Base-by-base conservation (phyloP, 164 flowering plant genomes). In the Stephania yunnanensis region DNA sequence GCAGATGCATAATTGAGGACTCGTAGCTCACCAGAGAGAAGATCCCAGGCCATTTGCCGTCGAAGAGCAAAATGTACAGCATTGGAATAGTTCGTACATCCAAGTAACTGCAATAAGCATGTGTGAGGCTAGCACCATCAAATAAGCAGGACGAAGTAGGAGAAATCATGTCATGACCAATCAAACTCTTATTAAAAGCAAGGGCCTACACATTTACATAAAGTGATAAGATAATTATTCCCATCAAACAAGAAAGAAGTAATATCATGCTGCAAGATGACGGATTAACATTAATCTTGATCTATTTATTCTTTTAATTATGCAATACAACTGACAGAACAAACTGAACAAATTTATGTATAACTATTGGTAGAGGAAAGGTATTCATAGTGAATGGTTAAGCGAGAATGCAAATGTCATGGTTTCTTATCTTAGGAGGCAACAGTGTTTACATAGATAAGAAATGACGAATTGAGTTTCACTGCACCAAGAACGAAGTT, bases 21-120 rank as follows among this genome's bases (percentile, higher is more conserved):
- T 46, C 90, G 87, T 61, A 91, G 88, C 83, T 94, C 96, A 3
- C 98, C 94, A 1, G 71, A 36, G 17, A 92, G 89, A 46, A 94
- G 94, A 86, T 90, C 87, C 7, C 36, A 80, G 46, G 96, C 93
- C 88, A 92, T 84, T 81, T 76, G 81, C 80, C 80, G 87, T 73
- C 97, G 78, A 69, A 74, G 61, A 74, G 71, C 79, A 72, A 68
- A 46, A 68, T 64, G 84, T 69, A 70, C 53, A 55, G 64, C 31
- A 25, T 7, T 52, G 36, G 70, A 63, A 13, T 70, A 78, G 71
- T 73, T 50, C 53, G 67, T 46, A 53, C 61, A 73, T 42, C 69
- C 75, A 52, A 92, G 71, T 19, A 78, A 81, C 92, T 89, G 86
- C 19, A 79, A 67, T 25, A 71, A 12, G 25, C 53, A 52, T 17